Percentiles rank a stretch among this genome's conserved stretches.
Conservation (phyloP, 2,329 filamentous ascomycete species). For the Colletotrichum sansevieriae region DNA sequence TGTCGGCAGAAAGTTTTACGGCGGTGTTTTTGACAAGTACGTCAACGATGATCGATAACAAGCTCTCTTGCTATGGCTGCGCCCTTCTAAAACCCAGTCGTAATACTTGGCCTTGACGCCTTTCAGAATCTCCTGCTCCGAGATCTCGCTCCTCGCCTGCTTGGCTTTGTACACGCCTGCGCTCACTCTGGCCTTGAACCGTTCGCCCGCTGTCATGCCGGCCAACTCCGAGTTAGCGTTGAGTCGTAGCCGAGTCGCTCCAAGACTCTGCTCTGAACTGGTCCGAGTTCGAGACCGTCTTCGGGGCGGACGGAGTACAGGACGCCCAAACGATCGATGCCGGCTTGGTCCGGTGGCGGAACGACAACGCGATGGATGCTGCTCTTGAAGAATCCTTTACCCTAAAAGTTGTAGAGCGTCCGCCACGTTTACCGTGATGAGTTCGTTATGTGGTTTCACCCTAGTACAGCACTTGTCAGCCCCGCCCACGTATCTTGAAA, state of each 20-base stretch:
- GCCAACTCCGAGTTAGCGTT: conserved; percentile 45
- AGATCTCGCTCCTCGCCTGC: conserved; percentile 46
- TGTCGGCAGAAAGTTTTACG: conserved; percentile 62
- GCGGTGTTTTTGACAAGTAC: conserved; percentile 62
- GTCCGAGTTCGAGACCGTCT: conserved; percentile 49
- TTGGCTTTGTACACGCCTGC: conserved; percentile 41
- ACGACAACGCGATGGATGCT: conserved; percentile 59
- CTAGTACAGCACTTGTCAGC: neutral
- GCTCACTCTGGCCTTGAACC: conserved; percentile 51
- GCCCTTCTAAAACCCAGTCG: conserved; percentile 43
- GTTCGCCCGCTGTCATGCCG: conserved; percentile 52
- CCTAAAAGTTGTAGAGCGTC: conserved; percentile 64
- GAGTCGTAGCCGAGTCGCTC: conserved; percentile 48
- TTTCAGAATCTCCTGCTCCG: conserved; percentile 48
- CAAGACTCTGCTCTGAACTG: conserved; percentile 50
- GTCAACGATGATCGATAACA: conserved; percentile 52
- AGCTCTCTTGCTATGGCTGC: too few species aligned
- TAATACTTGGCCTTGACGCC: conserved; percentile 52
- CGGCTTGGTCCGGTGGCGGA: conserved; percentile 58
- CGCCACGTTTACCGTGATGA: conserved; percentile 66
- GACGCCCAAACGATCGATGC: conserved; percentile 62
- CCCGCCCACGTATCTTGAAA: too few species aligned
- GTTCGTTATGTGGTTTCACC: conserved; percentile 60
- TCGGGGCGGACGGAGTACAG: conserved; percentile 57
- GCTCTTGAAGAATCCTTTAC: conserved; percentile 59